Conservation (phyloP, 2,329 filamentous ascomycete species). For the Cephalotrichum gorgonifer region DNA sequence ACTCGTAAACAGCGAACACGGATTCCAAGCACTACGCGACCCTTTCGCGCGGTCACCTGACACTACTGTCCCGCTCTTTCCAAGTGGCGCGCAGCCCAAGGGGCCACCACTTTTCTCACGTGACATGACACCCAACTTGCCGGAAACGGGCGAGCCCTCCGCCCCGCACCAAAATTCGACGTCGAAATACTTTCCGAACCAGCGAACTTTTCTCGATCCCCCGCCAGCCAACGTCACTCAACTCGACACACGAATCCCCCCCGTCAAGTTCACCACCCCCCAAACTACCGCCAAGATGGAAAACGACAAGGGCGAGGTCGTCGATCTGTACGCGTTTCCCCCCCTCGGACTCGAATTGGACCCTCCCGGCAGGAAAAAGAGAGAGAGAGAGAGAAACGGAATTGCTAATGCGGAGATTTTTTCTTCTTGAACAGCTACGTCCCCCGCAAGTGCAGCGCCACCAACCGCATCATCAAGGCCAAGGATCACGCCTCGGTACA, state of each 20-base stretch:
- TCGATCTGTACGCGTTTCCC: constrained; percentile 72
- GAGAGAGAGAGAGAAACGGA: not conserved
- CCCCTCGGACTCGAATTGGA: not conserved
- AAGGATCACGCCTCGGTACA: constrained; percentile 99
- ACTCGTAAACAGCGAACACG: not conserved
- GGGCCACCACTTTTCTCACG: not conserved
- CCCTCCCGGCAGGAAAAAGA: not conserved
- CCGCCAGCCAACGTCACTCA: not conserved
- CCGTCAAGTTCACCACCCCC: constrained; percentile 10
- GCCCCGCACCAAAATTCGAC: constrained; percentile 6
- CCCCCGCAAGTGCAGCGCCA: constrained; percentile 97
- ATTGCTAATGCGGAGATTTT: constrained; percentile 15
- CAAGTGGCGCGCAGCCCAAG: not conserved
- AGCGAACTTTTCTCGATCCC: not conserved
- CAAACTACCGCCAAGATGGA: constrained; percentile 65
- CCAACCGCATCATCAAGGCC: constrained; percentile 99
- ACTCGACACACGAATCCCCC: not conserved
- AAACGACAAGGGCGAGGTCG: constrained; percentile 99
- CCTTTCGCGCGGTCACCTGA: constrained; percentile 3
- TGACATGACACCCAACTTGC: not conserved
- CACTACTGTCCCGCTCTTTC: too few species aligned
- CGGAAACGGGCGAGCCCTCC: not conserved
- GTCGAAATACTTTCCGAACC: constrained; percentile 1
- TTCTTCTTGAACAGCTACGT: constrained; percentile 59
- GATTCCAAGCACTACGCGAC: not conserved